Base-by-base conservation (phyloP, 805 yeast species). In the Komagataella pseudopastoris region DNA sequence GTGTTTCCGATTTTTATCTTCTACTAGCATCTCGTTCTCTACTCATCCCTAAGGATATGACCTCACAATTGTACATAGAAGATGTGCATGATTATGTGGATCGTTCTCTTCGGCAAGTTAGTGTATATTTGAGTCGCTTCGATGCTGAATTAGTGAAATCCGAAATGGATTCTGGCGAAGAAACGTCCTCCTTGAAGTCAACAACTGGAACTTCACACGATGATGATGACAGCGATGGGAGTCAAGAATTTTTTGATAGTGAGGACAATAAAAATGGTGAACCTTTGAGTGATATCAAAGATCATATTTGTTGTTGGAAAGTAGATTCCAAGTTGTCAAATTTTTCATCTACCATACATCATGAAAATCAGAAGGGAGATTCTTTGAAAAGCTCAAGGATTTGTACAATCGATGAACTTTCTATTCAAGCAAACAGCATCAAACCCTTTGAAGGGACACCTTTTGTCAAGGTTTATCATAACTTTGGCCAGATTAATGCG, bases 21-120 rank as follows among this genome's bases (percentile, higher is more conserved):
- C 51, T 61, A 3, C 47, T 71, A 10, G 77, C 76, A 3, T 65
- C 74, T 6, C 64, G 78, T 44, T 73, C 77, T 1, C 64, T 73
- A 2, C 61, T 74, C 49, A 60, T 74, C 59, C 71, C 75, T 4
- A 65, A 70, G 17, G 70, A 67, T 2, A 10, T 66, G 1, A 63
- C 71, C 48, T 63, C 69, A 20, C 51, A 55, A 3, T 49, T 64
- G 1, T 63, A 63, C 6, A 52, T 56, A 68, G 2, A 70, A 45
- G 63, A 70, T 45, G 59, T 65, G 20, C 67, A 68, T 48, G 76
- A 72, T 55, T 55, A 70, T n/a, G 66, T 71, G 3, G 63, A 63
- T 23, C 57, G 55, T 8, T 30, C 50, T 20, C 46, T 54, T 20
- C 48, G 58, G 46, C 53, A 53, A 46, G 22, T 52, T n/a, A 22